phyloP scores from a whole-genome alignment of 1,284 basidiomycete species.

The Ustilago xerochloae region DNA sequence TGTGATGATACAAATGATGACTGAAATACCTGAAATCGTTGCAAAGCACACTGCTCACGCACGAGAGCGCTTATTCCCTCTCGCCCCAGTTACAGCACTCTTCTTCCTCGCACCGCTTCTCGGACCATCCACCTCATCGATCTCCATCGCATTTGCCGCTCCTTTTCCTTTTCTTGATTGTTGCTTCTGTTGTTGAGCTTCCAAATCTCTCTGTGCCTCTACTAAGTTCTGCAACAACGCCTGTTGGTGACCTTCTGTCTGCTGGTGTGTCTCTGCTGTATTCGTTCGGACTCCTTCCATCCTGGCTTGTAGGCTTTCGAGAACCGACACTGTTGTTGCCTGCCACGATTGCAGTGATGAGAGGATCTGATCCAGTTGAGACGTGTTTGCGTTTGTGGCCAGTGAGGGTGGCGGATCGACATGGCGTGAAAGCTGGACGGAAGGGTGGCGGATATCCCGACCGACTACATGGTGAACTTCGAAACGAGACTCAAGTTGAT shows the following conservation, averaged over 20 bases:
- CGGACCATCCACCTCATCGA: constrained; percentile 20
- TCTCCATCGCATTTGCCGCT: constrained; percentile 31
- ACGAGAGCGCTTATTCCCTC: constrained; percentile 40
- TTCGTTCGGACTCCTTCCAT: constrained; percentile 18
- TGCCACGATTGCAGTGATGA: constrained; percentile 25
- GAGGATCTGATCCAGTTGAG: constrained; percentile 12
- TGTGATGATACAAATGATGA: neutral
- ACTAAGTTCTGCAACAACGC: constrained; percentile 22
- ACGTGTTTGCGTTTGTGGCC: neutral
- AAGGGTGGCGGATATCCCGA: constrained; percentile 75
- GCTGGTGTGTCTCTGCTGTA: constrained; percentile 6
- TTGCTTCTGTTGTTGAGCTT: constrained; percentile 35
- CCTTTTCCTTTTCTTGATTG: constrained; percentile 24
- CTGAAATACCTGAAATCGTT: too few relatives aligned
- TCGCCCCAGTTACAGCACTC: constrained; percentile 3
- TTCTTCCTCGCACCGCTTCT: constrained; percentile 23
- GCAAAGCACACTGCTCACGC: constrained; percentile 23
- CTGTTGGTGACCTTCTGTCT: constrained; percentile 19
- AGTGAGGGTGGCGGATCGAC: constrained; percentile 3
- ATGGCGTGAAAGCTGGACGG: neutral
- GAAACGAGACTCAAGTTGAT: constrained; percentile 85
- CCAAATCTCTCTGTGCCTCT: constrained; percentile 21
- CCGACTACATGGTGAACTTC: constrained; percentile 92
- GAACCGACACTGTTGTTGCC: constrained; percentile 14
- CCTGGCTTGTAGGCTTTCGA: constrained; percentile 17